A percentile compares a stretch with the other conserved stretches of the same genome.
These are phyloP conservation scores for Hypoxylon rubiginosum DNA, from an alignment of 2,329 filamentous ascomycete genomes.

Conservation along the genomic window DNA sequence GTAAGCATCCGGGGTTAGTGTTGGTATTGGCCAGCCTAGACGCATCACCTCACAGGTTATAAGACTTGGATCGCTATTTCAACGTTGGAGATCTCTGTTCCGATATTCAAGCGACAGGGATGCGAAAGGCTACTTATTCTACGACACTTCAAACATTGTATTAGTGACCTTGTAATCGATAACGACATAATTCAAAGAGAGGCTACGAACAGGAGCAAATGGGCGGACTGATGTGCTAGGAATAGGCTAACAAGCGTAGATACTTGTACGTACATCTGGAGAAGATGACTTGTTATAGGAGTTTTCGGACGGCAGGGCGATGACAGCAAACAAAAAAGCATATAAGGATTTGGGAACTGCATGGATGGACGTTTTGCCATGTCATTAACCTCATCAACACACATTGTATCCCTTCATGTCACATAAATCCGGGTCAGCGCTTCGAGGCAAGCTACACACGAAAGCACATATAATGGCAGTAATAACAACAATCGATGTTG, in stretches of 20 bases:
- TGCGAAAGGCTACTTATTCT: constrained; percentile 9
- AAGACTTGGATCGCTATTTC: constrained; percentile 34
- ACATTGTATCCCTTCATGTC: constrained; percentile 34
- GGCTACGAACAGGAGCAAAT: constrained; percentile 34
- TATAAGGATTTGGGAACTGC: constrained; percentile 41
- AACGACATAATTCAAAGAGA: constrained; percentile 44
- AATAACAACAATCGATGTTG: constrained; percentile 27
- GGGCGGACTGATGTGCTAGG: constrained; percentile 30
- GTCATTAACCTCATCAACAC: constrained; percentile 22
- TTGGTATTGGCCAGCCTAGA: constrained; percentile 17
- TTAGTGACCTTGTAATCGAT: constrained; percentile 49
- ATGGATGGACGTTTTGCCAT: constrained; percentile 35
- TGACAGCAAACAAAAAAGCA: constrained; percentile 30
- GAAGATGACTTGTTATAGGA: constrained; percentile 43
- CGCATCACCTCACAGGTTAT: constrained; percentile 19
- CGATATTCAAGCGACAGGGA: constrained; percentile 9
- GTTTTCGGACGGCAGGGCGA: constrained; percentile 46
- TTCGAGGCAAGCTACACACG: constrained; percentile 24
- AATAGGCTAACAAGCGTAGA: constrained; percentile 43
- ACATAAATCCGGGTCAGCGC: constrained; percentile 34
- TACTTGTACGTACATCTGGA: constrained; percentile 39
- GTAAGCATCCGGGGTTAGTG: constrained; percentile 55
- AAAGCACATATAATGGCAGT: constrained; percentile 33
- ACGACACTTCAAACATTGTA: constrained; percentile 48
- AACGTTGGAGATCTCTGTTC: constrained; percentile 18